Conservation (phyloP, 306 rosid species). For the Prunus mira region DNA sequence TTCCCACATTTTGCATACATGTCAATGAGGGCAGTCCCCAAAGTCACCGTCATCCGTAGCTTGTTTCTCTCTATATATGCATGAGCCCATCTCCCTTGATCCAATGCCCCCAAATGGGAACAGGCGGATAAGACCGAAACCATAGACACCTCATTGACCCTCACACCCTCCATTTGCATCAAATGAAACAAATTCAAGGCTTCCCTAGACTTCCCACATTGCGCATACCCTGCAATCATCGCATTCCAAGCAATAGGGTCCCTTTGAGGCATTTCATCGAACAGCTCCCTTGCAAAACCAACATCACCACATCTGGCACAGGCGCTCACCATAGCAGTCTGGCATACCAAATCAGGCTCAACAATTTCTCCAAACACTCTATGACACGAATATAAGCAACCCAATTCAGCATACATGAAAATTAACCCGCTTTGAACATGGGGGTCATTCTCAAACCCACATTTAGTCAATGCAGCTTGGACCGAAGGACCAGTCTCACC, state of each 20-base stretch:
- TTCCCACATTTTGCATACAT: constrained; percentile 67
- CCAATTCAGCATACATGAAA: constrained; percentile 56
- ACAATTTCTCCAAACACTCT: constrained; percentile 28
- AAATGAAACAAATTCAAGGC: constrained; percentile 44
- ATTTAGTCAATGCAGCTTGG: constrained; percentile 38
- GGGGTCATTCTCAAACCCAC: constrained; percentile 52
- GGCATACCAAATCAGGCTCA: constrained; percentile 47
- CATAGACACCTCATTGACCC: constrained; percentile 56
- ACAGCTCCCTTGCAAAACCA: constrained; percentile 47
- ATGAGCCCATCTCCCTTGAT: constrained; percentile 67
- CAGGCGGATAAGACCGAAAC: constrained; percentile 53
- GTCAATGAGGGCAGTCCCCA: constrained; percentile 59
- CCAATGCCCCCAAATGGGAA: constrained; percentile 53
- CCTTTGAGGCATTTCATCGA: constrained; percentile 51
- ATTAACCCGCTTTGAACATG: constrained; percentile 50
- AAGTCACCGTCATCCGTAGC: constrained; percentile 36
- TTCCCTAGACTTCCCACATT: constrained; percentile 48
- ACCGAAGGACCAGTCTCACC: constrained; percentile 26
- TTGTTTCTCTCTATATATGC: constrained; percentile 48
- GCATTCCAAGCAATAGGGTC: constrained; percentile 50
- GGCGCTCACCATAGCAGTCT: constrained; percentile 50
- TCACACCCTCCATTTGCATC: constrained; percentile 60
- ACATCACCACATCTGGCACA: constrained; percentile 42
- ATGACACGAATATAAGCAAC: constrained; percentile 36
- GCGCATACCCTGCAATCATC: constrained; percentile 56